phyloP scores from a whole-genome alignment of 176 grass and related monocot genomes.

The Oryza brachyantha region DNA sequence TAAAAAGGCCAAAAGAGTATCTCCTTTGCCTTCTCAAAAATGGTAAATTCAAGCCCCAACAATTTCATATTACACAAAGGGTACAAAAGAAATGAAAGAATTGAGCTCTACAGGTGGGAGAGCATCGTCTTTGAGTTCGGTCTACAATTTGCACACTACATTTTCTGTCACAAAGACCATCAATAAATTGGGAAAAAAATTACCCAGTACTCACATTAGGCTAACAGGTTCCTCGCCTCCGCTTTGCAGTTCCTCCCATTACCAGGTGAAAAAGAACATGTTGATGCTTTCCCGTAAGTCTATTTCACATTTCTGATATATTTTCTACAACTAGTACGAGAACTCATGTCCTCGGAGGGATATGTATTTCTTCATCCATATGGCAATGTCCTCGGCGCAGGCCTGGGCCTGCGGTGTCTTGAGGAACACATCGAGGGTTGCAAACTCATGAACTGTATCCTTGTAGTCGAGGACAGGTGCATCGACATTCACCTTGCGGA shows the following conservation, averaged over 20 bases:
- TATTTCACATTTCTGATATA: conserved; percentile 39
- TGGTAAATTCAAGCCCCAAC: conserved; percentile 26
- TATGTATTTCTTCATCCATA: conserved; percentile 97
- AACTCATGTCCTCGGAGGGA: conserved; percentile 87
- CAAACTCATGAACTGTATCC: conserved; percentile 82
- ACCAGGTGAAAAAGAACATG: conserved; percentile 38
- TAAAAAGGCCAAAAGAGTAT: too few relatives aligned
- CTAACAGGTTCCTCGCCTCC: conserved; percentile 21
- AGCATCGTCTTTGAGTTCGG: conserved; percentile 37
- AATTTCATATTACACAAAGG: conserved; percentile 45
- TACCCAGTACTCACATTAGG: conserved; percentile 29
- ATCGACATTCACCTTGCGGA: conserved; percentile 88
- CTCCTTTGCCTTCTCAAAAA: conserved; percentile 32
- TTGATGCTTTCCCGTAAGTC: conserved; percentile 30
- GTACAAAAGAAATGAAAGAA: conserved; percentile 79
- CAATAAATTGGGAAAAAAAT: conserved; percentile 23
- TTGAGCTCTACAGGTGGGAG: conserved; percentile 50
- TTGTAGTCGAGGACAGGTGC: conserved; percentile 87
- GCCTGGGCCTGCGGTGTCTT: conserved; percentile 85
- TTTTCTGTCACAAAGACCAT: conserved; percentile 39
- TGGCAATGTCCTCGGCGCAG: conserved; percentile 83
- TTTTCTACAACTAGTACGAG: conserved; percentile 71
- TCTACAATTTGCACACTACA: conserved; percentile 54
- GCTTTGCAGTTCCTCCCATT: conserved; percentile 22
- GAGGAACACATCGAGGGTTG: conserved; percentile 85